Base-by-base conservation (phyloP, 495 filamentous ascomycete genomes). In the Aspergillus heteromorphus region DNA sequence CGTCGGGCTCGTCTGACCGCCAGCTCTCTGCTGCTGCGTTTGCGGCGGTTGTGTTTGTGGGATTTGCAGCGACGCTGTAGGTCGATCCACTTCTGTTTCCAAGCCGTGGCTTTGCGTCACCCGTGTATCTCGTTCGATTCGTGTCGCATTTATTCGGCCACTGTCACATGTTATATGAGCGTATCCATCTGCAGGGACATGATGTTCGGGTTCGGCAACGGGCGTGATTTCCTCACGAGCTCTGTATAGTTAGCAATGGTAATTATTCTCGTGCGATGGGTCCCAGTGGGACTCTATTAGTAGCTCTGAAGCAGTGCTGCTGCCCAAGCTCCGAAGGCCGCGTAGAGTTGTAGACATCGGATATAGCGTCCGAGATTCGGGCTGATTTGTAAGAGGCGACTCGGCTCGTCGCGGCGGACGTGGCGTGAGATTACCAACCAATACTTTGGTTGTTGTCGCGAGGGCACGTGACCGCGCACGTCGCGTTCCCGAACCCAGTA, bases 31-130 rank as follows among this genome's bases (percentile, higher is more conserved):
- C 64, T 42, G 69, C 69, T 21, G 64, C 67, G 9, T 62, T 75
- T 55, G 69, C 60, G 48, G 72, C 72, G 30, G 70, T 68, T 18
- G 56, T 75, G 14, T 74, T 74, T 49, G 51, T 71, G 20, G 72
- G 70, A 5, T 67, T 69, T 42, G 72, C 72, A 9, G 72, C 70
- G 21, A 61, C 69, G 17, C 62, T 75, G 48, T 75, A 59, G 67
- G 50, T 27, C 23, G 23, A 27, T 27, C 23, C 23, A 27, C 23
- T 27, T 27, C 7, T 43, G 16, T 43, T 21, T 20, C 16, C 18
- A 18, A 43, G 40, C 4, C 2, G 6, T 21, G 19, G 40, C 18
- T 40, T 20, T 27, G 23, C 23, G 23, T 4, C 23, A 3, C 23
- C 16, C 40, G 49, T 47, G 30, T 41, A 34, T 43, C 53, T 49